phyloP scores from a whole-genome alignment of 2,329 filamentous ascomycete genomes.

The Scolecobasidium constrictum region DNA sequence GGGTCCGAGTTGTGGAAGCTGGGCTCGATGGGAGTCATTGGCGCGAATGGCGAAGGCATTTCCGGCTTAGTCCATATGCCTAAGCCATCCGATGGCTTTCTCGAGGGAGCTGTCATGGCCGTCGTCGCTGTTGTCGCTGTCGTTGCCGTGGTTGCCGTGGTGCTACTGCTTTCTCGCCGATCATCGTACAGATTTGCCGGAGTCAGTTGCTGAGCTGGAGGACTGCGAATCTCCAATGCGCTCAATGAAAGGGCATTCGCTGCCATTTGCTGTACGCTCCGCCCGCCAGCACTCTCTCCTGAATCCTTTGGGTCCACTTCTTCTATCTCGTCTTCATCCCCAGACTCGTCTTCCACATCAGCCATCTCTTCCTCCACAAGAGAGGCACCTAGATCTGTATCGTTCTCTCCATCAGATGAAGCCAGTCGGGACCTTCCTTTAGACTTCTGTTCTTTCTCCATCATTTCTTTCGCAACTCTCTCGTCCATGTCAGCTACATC shows the following conservation, averaged over 20 bases:
- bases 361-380: background rate
- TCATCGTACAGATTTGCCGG: constrained; percentile 8
- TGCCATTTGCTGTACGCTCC: too few species aligned
- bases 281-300: too few species aligned
- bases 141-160: too few species aligned
- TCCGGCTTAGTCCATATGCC: background rate
- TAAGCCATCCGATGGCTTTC: background rate
- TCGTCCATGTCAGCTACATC: constrained; percentile 7
- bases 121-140: too few species aligned
- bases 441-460: constrained; percentile 1
- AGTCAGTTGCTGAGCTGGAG: constrained; percentile 19
- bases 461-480: constrained; percentile 7
- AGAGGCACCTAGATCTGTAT: background rate
- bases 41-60: background rate
- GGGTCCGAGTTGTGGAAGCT: background rate
- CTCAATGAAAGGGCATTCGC: background rate
- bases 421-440: background rate
- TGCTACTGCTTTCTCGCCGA: background rate
- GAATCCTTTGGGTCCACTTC: constrained; percentile 18
- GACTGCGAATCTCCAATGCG: background rate
- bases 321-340: constrained; percentile 8
- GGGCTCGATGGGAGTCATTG: background rate
- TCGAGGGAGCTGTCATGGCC: background rate
- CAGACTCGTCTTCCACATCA: background rate
- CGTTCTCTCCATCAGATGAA: background rate